Evolutionary conservation across 108 stramenopile species (phyloP).

Genomic region (Nannochloropsis salina): DNA sequence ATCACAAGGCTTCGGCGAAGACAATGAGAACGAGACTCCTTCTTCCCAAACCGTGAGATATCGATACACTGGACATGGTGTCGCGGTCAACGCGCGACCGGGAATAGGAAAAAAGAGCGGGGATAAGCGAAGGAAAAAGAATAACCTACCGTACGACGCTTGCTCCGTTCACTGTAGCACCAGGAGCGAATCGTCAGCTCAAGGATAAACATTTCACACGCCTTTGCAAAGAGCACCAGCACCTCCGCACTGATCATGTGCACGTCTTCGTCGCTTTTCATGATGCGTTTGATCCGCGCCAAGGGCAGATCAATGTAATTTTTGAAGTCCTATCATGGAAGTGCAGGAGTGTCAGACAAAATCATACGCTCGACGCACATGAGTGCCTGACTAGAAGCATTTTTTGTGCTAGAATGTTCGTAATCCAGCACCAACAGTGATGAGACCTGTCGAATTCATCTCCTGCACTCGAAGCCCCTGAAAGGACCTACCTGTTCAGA

Average conservation of each 20-base stretch:
- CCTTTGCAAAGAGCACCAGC: constrained; percentile 95
- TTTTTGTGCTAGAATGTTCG: too few relatives aligned
- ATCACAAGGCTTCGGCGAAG: background rate
- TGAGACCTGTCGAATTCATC: too few relatives aligned
- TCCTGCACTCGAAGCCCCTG: too few relatives aligned
- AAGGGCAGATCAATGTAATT: constrained; percentile 60
- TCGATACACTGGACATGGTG: too few relatives aligned
- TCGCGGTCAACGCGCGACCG: background rate
- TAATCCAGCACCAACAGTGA: too few relatives aligned
- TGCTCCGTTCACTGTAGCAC: constrained; percentile 60
- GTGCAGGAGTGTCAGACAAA: too few relatives aligned
- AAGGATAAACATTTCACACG: constrained; percentile 94
- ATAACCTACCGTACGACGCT: constrained; percentile 44
- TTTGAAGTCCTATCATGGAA: constrained; percentile 42
- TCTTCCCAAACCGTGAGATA: too few relatives aligned
- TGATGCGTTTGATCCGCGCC: constrained; percentile 96
- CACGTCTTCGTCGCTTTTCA: constrained; percentile 88
- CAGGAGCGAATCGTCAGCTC: constrained; percentile 87
- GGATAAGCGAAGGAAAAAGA: background rate
- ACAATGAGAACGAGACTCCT: background rate
- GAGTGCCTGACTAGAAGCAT: too few relatives aligned
- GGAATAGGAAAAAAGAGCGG: background rate
- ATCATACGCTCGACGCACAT: too few relatives aligned
- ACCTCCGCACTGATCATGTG: constrained; percentile 80
- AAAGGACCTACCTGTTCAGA: background rate